A percentile compares a stretch with the other conserved stretches of the same genome.
phyloP scores from a whole-genome alignment of 768 basidiomycete genomes.

The Brasilioporus rufonigricans region DNA sequence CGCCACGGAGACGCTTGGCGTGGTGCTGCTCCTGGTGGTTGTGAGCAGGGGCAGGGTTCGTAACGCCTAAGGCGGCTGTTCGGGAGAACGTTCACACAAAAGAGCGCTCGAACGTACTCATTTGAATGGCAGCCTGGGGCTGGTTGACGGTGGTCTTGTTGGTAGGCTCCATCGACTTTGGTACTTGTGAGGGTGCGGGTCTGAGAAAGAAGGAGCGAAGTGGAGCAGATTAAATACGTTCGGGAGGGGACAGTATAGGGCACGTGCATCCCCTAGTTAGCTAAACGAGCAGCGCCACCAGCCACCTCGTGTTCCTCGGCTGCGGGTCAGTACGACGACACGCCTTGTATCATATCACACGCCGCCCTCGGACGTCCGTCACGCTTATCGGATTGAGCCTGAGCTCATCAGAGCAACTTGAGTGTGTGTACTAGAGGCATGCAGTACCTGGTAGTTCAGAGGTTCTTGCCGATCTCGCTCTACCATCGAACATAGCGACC shows the following conservation, averaged over 20 bases:
- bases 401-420: too few species aligned
- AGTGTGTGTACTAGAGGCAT: too few species aligned
- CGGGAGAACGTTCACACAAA: background rate
- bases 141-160: constrained; percentile 44
- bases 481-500: background rate
- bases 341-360: background rate
- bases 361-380: too few species aligned
- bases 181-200: constrained; percentile 24
- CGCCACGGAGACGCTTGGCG: constrained; percentile 64
- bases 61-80: constrained; percentile 36
- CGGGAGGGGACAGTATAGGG: background rate
- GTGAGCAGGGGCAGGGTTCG: constrained; percentile 43
- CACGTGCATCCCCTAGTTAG: constrained; percentile 13
- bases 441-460: background rate
- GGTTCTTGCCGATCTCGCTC: background rate
- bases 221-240: constrained; percentile 17
- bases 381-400: too few species aligned
- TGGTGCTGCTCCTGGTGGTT: constrained; percentile 41
- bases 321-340: background rate
- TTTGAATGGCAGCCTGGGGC: constrained; percentile 57
- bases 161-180: constrained; percentile 30
- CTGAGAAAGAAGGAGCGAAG: background rate
- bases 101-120: constrained; percentile 47
- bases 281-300: constrained; percentile 9
- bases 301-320: background rate